phyloP scores from a whole-genome alignment of 2,329 filamentous ascomycete genomes.

The Apiospora hydei region DNA sequence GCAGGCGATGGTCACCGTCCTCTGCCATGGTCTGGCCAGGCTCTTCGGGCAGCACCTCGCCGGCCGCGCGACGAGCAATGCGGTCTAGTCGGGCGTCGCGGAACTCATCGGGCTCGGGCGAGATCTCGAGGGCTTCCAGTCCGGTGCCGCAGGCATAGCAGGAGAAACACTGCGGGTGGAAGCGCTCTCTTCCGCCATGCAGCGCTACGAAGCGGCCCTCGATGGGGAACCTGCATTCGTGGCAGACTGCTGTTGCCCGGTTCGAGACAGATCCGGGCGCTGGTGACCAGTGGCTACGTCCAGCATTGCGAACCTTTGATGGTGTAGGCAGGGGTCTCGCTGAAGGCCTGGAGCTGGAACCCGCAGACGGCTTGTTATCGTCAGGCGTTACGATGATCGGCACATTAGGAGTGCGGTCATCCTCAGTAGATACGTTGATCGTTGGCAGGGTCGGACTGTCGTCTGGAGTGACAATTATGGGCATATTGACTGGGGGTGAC shows the following conservation, averaged over 20 bases:
- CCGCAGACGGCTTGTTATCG: constrained; percentile 37
- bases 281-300: constrained; percentile 66
- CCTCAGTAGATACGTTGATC: constrained; percentile 48
- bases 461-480: constrained; percentile 41
- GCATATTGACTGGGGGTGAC: constrained; percentile 34
- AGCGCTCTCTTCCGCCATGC: constrained; percentile 74
- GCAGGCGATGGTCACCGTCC: constrained; percentile 75
- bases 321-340: constrained; percentile 59
- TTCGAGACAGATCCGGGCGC: constrained; percentile 52
- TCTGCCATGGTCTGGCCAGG: constrained; percentile 71
- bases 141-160: constrained; percentile 88
- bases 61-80: constrained; percentile 67
- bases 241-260: constrained; percentile 76
- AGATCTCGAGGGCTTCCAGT: constrained; percentile 95
- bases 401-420: constrained; percentile 37
- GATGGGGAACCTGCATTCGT: constrained; percentile 84
- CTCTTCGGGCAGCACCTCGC: constrained; percentile 66
- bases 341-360: constrained; percentile 36
- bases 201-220: constrained; percentile 90
- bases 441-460: constrained; percentile 48
- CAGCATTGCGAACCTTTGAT: constrained; percentile 45
- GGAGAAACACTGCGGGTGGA: constrained; percentile 92
- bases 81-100: constrained; percentile 76
- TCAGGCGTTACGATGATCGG: constrained; percentile 56
- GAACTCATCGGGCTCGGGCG: constrained; percentile 81